Base-by-base conservation (phyloP, 192 early-diverging fungal genomes). In the Umbelopsis ramanniana region DNA sequence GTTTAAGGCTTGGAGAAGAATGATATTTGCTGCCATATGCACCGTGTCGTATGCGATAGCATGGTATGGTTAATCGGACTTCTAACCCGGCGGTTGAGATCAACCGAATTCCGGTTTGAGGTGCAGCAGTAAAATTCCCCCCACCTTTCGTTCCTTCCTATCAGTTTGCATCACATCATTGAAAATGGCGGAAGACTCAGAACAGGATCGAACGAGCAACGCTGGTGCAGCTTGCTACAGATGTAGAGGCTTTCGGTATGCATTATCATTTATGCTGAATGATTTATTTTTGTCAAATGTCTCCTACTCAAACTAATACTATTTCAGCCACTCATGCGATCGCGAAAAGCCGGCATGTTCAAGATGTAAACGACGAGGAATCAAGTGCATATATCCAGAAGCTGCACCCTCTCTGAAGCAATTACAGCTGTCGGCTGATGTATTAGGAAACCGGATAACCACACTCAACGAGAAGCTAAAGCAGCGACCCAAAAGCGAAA, bases 331-430 rank as follows among this genome's bases (percentile, higher is more conserved):
- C 48, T 52, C 69, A 21, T 70, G 69, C 26, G 69, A 70, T 54
- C 48, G 69, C 6, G 53, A 50, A 12, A 70, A 70, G 15, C 69
- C 69, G 14, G 53, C 69, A 48, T 70, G 69, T 40, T 70, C 69
- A 33, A 52, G 69, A 70, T 70, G 69, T 23, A 38, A 52, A 43
- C 47, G 69, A 40, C 69, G 69, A 14, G 69, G 46, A 21, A 70
- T 70, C 22, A 70, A 52, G 12, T 70, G 69, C 37, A 70, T 38
- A 33, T 70, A 70, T 50, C 69, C 69, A 19, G 69, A 70, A 43
- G 69, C 69, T 21, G 69, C 69, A 40, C 69, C 69, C 33, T 54
- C 69, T 3, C 50, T 70, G 9, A 70, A 70, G n/a, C 48, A 70
- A 35, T 48, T 70, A 22, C 69, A 70, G 12, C 17, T 19, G 22